A percentile compares a stretch with the other conserved stretches of the same genome.
Conservation (phyloP, 108 stramenopile genomes). For the Cyclotella sp. region DNA sequence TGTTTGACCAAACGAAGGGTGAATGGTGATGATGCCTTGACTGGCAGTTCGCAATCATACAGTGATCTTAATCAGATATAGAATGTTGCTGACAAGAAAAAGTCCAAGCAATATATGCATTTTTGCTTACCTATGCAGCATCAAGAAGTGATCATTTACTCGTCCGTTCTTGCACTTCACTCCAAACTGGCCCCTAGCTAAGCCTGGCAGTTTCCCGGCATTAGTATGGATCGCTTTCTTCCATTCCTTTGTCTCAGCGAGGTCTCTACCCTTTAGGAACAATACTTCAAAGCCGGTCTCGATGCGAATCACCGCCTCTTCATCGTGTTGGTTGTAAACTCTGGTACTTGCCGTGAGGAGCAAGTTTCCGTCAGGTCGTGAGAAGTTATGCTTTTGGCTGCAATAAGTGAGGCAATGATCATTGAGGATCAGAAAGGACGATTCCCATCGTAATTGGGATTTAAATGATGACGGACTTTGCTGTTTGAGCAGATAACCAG, state of each 20-base stretch:
- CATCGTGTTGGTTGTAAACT: slow-evolving; percentile 33
- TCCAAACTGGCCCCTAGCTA: slow-evolving; percentile 36
- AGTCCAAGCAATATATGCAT: background rate
- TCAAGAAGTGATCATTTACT: slow-evolving; percentile 37
- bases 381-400: slow-evolving; percentile 28
- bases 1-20: slow-evolving; percentile 37
- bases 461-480: slow-evolving; percentile 17
- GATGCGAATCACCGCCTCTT: slow-evolving; percentile 42
- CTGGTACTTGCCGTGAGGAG: slow-evolving; percentile 34
- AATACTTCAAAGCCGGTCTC: slow-evolving; percentile 37
- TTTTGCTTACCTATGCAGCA: slow-evolving; percentile 35
- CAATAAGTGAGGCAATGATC: slow-evolving; percentile 41
- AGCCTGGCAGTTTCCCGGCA: slow-evolving; percentile 5
- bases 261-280: slow-evolving; percentile 30
- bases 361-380: slow-evolving; percentile 30
- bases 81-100: background rate
- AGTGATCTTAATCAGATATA: background rate
- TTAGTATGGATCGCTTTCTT: slow-evolving; percentile 38
- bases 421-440: slow-evolving; percentile 42
- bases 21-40: slow-evolving; percentile 36
- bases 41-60: background rate
- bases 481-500: slow-evolving; percentile 42
- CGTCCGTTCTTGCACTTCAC: slow-evolving; percentile 30
- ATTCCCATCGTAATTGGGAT: slow-evolving; percentile 23
- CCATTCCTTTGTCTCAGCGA: slow-evolving; percentile 36